Evolutionary conservation across 176 grass and related monocot genomes (phyloP).

Genomic region (Paspalum vaginatum): DNA sequence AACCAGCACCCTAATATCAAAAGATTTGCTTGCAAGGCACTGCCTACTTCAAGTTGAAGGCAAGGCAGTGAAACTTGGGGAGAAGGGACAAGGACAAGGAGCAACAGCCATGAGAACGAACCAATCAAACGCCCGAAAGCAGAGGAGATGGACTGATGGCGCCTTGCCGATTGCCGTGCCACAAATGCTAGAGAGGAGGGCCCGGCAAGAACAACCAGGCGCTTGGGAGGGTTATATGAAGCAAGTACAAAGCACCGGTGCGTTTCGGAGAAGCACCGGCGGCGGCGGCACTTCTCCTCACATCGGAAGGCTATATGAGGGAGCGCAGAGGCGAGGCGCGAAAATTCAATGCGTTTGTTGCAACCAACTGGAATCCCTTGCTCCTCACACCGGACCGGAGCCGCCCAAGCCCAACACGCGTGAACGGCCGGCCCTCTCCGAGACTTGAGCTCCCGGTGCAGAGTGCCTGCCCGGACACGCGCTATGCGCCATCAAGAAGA

Average conservation of each 20-base stretch:
- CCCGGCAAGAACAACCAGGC: slow-evolving; percentile 14
- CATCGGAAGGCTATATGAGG: no score
- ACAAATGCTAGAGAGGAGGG: not conserved
- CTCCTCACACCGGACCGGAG: no score
- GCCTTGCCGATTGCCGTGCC: slow-evolving; percentile 15
- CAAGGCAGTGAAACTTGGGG: not conserved
- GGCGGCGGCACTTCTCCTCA: not conserved
- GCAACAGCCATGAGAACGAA: not conserved
- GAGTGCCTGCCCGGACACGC: not conserved
- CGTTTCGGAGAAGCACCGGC: not conserved
- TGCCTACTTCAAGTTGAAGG: not conserved
- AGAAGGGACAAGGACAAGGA: not conserved
- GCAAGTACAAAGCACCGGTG: slow-evolving; percentile 1
- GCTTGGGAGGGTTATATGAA: not conserved
- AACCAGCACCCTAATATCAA: not conserved
- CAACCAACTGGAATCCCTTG: slow-evolving; percentile 9
- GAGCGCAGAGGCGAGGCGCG: not conserved
- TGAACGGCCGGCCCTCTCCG: slow-evolving; percentile 33
- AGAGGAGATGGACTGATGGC: not conserved
- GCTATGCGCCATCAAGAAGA: slow-evolving; percentile 9
- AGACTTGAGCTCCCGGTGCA: not conserved
- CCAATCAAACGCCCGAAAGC: slow-evolving; percentile 26
- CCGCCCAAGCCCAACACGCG: slow-evolving; percentile 20
- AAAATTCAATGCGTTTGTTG: slow-evolving; percentile 59
- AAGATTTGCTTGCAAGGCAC: not conserved